Evolutionary conservation across 345 rosid species (phyloP).

Genomic region (Eucalyptus regnans): DNA sequence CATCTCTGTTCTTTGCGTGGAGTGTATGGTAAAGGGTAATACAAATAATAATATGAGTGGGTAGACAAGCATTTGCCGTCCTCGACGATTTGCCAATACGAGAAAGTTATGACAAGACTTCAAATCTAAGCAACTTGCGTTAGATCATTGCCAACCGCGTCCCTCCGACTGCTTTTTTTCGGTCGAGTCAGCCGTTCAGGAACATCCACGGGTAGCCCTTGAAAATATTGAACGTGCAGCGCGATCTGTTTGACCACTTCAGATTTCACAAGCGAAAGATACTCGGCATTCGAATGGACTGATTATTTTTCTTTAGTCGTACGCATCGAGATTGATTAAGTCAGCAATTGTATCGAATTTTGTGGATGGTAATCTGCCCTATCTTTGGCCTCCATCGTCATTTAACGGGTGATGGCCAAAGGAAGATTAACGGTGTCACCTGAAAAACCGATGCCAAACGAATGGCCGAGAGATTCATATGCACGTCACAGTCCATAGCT

Average conservation of each 20-base stretch:
- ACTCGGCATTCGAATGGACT: not conserved
- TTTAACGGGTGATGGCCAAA: not conserved
- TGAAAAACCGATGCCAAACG: not conserved
- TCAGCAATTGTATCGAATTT: not conserved
- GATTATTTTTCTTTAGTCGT: not conserved
- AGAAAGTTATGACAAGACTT: not conserved
- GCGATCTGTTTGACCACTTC: not conserved
- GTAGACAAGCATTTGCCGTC: not conserved
- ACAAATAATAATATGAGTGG: not conserved
- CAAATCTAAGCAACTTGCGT: not conserved
- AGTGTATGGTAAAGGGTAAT: not conserved
- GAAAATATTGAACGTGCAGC: not conserved
- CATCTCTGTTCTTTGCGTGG: not conserved
- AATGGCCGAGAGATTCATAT: not conserved
- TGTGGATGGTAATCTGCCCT: not conserved
- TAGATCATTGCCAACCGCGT: not conserved
- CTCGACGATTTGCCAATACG: not conserved
- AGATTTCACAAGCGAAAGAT: not conserved
- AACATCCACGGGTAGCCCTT: not conserved
- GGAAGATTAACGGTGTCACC: not conserved
- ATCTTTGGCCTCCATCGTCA: not conserved
- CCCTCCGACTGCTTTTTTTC: not conserved
- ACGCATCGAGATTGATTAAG: not conserved
- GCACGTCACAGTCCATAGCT: accelerated
- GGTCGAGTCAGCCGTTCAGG: not conserved